These are phyloP conservation scores for Candida cerambycidarum DNA, from an alignment of 805 yeast species.

Conservation along the genomic window DNA sequence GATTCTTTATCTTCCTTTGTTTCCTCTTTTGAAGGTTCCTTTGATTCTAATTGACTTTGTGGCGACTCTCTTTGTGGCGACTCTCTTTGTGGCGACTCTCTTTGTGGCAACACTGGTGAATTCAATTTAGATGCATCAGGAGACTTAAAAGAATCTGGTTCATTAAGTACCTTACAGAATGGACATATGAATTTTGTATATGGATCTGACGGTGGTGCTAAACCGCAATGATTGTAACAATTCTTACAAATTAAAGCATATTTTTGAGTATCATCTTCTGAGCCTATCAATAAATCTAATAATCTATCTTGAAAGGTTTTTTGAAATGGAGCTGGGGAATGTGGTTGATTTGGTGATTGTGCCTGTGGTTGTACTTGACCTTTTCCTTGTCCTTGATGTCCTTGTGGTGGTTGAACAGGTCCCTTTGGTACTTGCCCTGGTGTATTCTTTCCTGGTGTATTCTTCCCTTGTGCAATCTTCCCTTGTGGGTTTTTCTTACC, in stretches of 20 bases:
- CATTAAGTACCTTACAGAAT: constrained; percentile 52
- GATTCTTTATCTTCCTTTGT: neutral
- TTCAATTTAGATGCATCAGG: neutral
- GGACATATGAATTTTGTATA: constrained; percentile 63
- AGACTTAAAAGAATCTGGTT: constrained; percentile 3
- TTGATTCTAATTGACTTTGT: no score
- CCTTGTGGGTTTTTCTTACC: neutral
- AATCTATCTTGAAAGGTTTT: constrained; percentile 36
- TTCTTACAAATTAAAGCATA: constrained; percentile 69
- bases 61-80: neutral
- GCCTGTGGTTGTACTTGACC: constrained; percentile 2
- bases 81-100: neutral
- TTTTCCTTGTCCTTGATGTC: neutral
- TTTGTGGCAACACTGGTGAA: neutral
- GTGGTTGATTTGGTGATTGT: constrained; percentile 2
- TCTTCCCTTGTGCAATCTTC: neutral
- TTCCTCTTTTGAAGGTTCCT: no score
- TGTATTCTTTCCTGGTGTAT: neutral
- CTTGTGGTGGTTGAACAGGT: neutral
- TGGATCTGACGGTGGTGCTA: constrained; percentile 69
- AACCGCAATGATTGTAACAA: constrained; percentile 75
- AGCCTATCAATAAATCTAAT: constrained; percentile 39
- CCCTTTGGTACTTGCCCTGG: neutral
- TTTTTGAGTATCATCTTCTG: constrained; percentile 66
- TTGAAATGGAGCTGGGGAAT: neutral